Base-by-base conservation (phyloP, 2,329 filamentous ascomycete species). In the Falciphora oryzae region DNA sequence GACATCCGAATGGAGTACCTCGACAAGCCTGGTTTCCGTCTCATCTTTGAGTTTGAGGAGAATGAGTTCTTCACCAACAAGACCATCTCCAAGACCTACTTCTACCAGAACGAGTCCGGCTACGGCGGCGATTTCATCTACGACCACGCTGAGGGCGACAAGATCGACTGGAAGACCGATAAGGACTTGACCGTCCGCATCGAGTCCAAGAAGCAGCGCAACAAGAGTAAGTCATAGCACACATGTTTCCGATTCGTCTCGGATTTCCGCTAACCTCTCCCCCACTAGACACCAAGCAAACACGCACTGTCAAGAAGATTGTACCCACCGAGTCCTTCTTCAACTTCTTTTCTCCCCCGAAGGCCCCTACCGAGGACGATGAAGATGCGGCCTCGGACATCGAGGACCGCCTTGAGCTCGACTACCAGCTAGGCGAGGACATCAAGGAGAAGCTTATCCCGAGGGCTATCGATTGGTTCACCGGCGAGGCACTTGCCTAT, bases 361-460 rank as follows among this genome's bases (percentile, higher is more conserved):
- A 92, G 80, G 89, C 92, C 67, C 95, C 92, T 32, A 83, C 82
- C 62, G 90, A 90, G 82, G 81, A 83, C 8, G 90, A 91, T 62
- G 84, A 87, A 50, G 89, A 94, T 70, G 88, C 90, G 66, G 88
- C 90, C 64, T 90, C 89, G 63, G 95, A 99, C 76, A 96, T 99
- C 63, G 95, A 99, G 83, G 93, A 97, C 80, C 93, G 95, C 69
- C 87, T 99, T 65, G 95, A 99, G 82, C 89, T 99, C 63, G 95
- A 99, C 80, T 99, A 98, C 79, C 94, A 98, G 81, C 88, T 99
- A 59, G 95, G 95, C 70, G 95, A 99, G 83, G 95, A 99, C 75
- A 97, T 99, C 81, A 99, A 99, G 83, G 95, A 99, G 86, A 99
- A 99, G 83, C 86, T 99, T 69, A 99, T 99, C 71, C 95, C 95